Conservation (phyloP, 2,329 filamentous ascomycete species). For the Aspergillus sp. region DNA sequence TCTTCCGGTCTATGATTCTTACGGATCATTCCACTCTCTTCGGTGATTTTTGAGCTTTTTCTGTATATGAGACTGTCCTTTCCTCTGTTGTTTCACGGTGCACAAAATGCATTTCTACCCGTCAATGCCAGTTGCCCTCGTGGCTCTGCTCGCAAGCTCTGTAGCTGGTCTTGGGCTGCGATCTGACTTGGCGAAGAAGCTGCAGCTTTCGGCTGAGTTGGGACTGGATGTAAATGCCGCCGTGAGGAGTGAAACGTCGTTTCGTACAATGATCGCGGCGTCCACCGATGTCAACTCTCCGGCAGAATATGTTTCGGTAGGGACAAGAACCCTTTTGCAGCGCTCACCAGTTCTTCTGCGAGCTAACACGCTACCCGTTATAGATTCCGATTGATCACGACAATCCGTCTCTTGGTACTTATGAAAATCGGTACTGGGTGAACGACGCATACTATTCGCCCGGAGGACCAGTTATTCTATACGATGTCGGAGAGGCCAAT, state of each 20-base stretch:
- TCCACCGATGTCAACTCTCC: conserved; percentile 5
- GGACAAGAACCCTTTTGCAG: neutral
- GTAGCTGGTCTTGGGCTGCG: conserved; percentile 22
- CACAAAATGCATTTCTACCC: conserved; percentile 12
- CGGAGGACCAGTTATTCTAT: conserved; percentile 57
- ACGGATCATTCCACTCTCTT: neutral
- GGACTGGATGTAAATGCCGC: conserved; percentile 25
- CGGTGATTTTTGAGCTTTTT: neutral
- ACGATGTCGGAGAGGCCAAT: conserved; percentile 53
- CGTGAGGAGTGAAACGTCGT: conserved; percentile 18
- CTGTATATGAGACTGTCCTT: neutral
- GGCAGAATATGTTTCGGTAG: conserved; percentile 26
- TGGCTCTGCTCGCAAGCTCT: conserved; percentile 18
- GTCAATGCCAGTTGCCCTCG: neutral
- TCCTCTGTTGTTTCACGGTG: neutral
- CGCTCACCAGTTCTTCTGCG: neutral
- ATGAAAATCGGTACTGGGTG: conserved; percentile 61
- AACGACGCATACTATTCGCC: conserved; percentile 59
- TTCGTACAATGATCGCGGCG: conserved; percentile 18
- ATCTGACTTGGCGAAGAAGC: conserved; percentile 20
- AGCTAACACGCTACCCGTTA: neutral
- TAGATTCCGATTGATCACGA: conserved; percentile 38
- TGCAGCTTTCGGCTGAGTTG: conserved; percentile 27
- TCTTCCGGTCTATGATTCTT: neutral
- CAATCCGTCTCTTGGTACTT: conserved; percentile 50